A percentile compares a stretch with the other conserved stretches of the same genome.
Conservation (phyloP, 805 yeast genomes). For the Lachancea cidri region DNA sequence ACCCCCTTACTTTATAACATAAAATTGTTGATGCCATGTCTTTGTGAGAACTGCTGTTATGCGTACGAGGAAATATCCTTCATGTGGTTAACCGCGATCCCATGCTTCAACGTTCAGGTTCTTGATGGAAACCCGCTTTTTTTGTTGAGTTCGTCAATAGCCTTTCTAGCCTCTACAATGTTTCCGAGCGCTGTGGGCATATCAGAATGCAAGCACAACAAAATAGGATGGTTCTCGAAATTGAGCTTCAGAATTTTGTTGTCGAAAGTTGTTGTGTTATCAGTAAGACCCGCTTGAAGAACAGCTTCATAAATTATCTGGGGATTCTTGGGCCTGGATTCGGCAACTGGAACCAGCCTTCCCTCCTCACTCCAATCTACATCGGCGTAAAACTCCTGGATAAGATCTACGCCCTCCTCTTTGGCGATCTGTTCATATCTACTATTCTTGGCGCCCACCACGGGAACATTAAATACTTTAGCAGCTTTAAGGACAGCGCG, state of each 20-base stretch:
- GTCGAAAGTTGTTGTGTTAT: slow-evolving; percentile 21
- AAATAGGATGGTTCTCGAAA: slow-evolving; percentile 29
- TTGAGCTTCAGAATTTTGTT: slow-evolving; percentile 25
- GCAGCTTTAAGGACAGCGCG: slow-evolving; percentile 35
- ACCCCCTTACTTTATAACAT: no score
- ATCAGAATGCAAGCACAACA: slow-evolving; percentile 36
- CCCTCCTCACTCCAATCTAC: slow-evolving; percentile 34
- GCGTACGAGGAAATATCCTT: no score
- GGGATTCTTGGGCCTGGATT: slow-evolving; percentile 31
- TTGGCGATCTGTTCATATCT: slow-evolving; percentile 28
- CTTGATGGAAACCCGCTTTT: no score
- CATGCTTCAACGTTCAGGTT: no score
- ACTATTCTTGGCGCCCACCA: slow-evolving; percentile 35
- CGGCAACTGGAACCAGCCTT: slow-evolving; percentile 26
- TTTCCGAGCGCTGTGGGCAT: slow-evolving; percentile 36
- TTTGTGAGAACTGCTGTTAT: no score
- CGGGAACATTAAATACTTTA: slow-evolving; percentile 33
- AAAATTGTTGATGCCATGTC: no score
- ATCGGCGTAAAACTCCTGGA: slow-evolving; percentile 37
- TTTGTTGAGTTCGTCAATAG: slow-evolving; percentile 27
- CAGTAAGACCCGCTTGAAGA: slow-evolving; percentile 26
- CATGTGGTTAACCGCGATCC: no score
- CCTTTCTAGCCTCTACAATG: slow-evolving; percentile 29
- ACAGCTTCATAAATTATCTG: slow-evolving; percentile 30
- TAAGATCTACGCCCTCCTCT: slow-evolving; percentile 32